A percentile compares a stretch with the other conserved stretches of the same genome.
Conservation (phyloP, 345 rosid species). For the Anastatica hierochuntica region DNA sequence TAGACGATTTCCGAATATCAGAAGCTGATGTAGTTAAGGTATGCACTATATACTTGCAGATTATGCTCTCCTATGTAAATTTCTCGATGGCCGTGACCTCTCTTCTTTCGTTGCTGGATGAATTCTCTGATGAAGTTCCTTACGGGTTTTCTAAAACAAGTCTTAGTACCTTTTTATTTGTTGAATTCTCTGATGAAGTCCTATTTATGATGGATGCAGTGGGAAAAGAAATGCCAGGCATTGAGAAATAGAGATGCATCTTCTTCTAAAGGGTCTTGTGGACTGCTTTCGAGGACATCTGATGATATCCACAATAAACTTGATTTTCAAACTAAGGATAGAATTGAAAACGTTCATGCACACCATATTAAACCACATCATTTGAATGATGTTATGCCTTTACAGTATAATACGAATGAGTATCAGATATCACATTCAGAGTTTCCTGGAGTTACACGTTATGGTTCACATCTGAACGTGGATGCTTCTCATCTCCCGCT, state of each 20-base stretch:
- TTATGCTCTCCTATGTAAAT: too few relatives aligned
- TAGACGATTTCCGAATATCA: conserved; percentile 42
- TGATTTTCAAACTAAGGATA: conserved; percentile 36
- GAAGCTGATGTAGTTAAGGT: conserved; percentile 63
- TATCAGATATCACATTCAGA: conserved; percentile 61
- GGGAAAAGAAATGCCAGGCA: conserved; percentile 53
- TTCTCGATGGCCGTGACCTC: neutral
- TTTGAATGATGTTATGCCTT: conserved; percentile 79
- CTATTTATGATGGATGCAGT: conserved; percentile 33
- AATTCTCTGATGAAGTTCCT: too few relatives aligned
- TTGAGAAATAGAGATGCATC: conserved; percentile 36
- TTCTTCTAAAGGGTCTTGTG: conserved; percentile 27
- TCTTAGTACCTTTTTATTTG: neutral
- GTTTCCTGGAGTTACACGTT: conserved; percentile 29
- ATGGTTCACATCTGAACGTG: conserved; percentile 24
- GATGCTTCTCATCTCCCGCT: conserved; percentile 23
- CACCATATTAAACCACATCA: conserved; percentile 28
- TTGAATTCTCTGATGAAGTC: neutral
- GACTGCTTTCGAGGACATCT: conserved; percentile 31
- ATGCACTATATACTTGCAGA: neutral
- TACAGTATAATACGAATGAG: conserved; percentile 73
- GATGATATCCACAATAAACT: conserved; percentile 75
- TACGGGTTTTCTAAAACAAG: too few relatives aligned
- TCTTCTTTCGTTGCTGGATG: neutral
- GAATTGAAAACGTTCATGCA: conserved; percentile 36